Evolutionary conservation across 306 rosid species (phyloP).

Genomic region (Quercus agrifolia): DNA sequence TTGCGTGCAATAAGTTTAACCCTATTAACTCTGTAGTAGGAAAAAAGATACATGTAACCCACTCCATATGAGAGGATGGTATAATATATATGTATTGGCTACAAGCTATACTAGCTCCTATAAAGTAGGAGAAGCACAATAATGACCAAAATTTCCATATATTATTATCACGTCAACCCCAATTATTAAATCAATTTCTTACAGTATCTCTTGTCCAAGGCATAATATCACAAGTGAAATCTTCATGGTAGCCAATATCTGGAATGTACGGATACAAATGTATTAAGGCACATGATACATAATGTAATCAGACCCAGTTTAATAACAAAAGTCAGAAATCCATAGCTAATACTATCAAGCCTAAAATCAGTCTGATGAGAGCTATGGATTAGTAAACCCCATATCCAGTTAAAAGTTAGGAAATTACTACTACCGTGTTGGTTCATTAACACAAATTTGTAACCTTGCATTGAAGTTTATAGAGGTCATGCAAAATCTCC

Average conservation of each 20-base stretch:
- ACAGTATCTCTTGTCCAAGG: too few relatives aligned
- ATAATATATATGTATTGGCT: too few relatives aligned
- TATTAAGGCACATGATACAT: background rate
- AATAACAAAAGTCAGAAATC: background rate
- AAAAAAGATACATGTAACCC: too few relatives aligned
- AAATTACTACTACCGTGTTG: background rate
- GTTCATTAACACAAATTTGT: background rate
- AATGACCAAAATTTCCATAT: too few relatives aligned
- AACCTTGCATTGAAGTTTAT: background rate
- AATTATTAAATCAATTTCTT: too few relatives aligned
- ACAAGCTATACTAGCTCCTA: rapidly evolving
- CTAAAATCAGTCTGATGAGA: background rate
- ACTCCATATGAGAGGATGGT: too few relatives aligned
- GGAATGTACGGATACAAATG: background rate
- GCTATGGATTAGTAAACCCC: background rate
- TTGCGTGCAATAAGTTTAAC: too few relatives aligned
- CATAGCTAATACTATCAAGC: too few relatives aligned
- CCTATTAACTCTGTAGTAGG: too few relatives aligned
- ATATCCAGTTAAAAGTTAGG: background rate
- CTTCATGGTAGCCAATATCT: background rate
- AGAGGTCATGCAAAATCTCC: background rate
- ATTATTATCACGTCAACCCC: too few relatives aligned
- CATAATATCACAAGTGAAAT: background rate
- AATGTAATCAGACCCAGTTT: background rate
- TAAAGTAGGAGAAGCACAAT: too few relatives aligned